Base-by-base conservation (phyloP, 352 stramenopile species). In the Phytophthora crassamura region DNA sequence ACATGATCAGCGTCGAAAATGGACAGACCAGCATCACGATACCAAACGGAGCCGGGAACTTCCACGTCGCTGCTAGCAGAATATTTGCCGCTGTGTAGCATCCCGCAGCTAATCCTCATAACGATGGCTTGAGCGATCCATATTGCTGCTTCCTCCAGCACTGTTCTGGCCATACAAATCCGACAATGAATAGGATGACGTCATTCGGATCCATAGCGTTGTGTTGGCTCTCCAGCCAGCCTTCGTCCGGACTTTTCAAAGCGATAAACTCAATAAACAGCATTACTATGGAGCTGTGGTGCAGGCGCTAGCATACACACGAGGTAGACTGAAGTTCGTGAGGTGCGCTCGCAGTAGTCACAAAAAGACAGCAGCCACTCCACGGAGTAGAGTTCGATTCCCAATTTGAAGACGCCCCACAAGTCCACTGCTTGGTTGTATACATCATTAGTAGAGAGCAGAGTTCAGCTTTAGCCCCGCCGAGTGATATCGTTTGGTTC, bases 31-130 rank as follows among this genome's bases (percentile, higher is more conserved):
- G 47, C 3, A 69, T 5, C 6, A 58, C 16, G 7, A 53, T 28
- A 6, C 33, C 50, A 46, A 69, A 73, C 8, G 65, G 65, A 9
- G 69, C 35, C 8, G 51, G 65, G n/a, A 60, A 73, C 25, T 28
- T 47, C 64, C 46, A 60, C 11, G 36, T 20, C 8, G 14, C 40
- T 18, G 42, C 57, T 5, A 67, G 20, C 2, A 61, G 10, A 1
- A 62, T 60, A 11, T 53, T 41, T 12, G 15, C 30, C 10, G 9
- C 38, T 7, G 49, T 36, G 39, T 62, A 50, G 7, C 16, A 20
- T 12, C 41, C 20, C 2, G 65, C 41, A 6, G 62, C 33, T 38
- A 0, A 58, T 33, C 1, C 20, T 28, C 9, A 61, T 14, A 14
- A 36, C 39, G 34, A 49, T 4, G 20, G 5, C 25, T 53, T 7